Evolutionary conservation across 768 basidiomycete species (phyloP).

Genomic region (Suillus hirtellus): DNA sequence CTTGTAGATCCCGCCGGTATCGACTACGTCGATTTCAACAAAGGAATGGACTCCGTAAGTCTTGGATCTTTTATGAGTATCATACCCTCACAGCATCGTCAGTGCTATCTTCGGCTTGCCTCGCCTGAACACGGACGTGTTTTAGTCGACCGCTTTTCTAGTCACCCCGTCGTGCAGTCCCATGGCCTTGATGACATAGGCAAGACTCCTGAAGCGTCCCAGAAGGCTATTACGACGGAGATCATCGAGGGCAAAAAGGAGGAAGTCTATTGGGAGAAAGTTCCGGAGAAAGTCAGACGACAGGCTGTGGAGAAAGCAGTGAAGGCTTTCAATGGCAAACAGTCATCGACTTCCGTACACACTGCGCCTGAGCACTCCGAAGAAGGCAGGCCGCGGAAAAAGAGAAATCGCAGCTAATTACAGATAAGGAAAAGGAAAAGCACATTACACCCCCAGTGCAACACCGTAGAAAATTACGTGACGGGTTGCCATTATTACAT

Average conservation of each 20-base stretch:
- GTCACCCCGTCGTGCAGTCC: constrained; percentile 40
- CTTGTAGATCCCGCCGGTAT: constrained; percentile 37
- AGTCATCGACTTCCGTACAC: background rate
- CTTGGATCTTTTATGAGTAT: background rate
- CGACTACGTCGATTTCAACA: constrained; percentile 80
- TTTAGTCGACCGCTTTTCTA: constrained; percentile 47
- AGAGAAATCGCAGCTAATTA: constrained; percentile 16
- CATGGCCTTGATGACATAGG: constrained; percentile 60
- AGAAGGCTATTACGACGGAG: constrained; percentile 47
- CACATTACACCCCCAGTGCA: no score
- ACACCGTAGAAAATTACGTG: no score
- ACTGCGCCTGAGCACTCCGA: background rate
- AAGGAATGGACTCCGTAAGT: constrained; percentile 71
- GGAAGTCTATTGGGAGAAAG: constrained; percentile 76
- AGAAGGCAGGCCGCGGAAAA: constrained; percentile 15
- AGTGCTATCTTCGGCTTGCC: constrained; percentile 77
- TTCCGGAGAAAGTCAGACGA: constrained; percentile 68
- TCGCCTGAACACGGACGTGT: constrained; percentile 45
- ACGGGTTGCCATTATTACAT: background rate
- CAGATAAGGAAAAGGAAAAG: no score
- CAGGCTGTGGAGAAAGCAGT: constrained; percentile 57
- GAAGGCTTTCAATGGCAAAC: background rate
- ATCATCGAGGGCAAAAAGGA: constrained; percentile 63
- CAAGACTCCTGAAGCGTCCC: constrained; percentile 14
- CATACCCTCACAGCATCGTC: background rate